Conservation (phyloP, 306 rosid species). For the Ziziphus jujuba region DNA sequence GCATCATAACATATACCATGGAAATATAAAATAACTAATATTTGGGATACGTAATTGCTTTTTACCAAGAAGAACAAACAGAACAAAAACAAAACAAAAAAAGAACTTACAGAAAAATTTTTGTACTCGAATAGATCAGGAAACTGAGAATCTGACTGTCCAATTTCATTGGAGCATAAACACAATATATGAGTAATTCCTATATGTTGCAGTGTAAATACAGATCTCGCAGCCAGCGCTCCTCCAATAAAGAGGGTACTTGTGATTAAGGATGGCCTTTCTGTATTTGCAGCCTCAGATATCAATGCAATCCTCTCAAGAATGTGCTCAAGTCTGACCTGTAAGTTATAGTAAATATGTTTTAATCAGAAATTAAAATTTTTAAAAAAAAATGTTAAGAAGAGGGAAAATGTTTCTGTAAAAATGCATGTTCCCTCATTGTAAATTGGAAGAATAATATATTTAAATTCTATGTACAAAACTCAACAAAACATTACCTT, state of each 20-base stretch:
- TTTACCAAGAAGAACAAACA: neutral
- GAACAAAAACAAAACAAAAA: neutral
- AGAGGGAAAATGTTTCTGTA: constrained; percentile 13
- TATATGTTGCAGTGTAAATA: constrained; percentile 74
- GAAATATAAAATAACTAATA: neutral
- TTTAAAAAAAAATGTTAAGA: neutral
- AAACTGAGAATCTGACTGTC: constrained; percentile 93
- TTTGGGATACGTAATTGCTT: no score
- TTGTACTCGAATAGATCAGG: constrained; percentile 73
- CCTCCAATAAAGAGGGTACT: constrained; percentile 80
- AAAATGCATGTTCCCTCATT: neutral
- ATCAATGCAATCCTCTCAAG: constrained; percentile 87
- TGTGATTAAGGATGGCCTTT: constrained; percentile 77
- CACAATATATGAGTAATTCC: constrained; percentile 85
- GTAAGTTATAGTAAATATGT: constrained; percentile 27
- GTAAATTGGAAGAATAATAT: neutral
- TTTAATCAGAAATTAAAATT: no score
- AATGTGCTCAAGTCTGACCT: constrained; percentile 96
- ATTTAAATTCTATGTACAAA: constrained; percentile 15
- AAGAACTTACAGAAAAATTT: constrained; percentile 72
- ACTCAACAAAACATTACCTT: constrained; percentile 47
- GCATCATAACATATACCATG: no score
- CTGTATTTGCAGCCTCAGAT: constrained; percentile 94
- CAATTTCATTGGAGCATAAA: constrained; percentile 89
- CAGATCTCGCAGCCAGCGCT: constrained; percentile 88